A percentile compares a stretch with the other conserved stretches of the same genome.
phyloP scores from a whole-genome alignment of 2,329 filamentous ascomycete species.

The Xylaria hypoxylon region DNA sequence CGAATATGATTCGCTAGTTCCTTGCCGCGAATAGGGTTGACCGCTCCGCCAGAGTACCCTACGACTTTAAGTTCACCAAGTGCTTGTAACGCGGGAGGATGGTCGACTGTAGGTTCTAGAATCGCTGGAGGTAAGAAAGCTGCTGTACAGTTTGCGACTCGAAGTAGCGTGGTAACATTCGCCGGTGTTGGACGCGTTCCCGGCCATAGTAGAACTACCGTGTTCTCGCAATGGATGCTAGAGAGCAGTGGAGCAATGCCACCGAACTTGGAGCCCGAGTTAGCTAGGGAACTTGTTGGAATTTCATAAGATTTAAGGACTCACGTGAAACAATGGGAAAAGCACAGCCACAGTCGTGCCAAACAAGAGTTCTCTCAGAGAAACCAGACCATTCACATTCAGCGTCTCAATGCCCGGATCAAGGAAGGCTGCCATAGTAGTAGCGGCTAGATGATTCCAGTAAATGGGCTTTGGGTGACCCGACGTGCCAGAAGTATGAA shows the following conservation, averaged over 20 bases:
- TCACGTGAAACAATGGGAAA: constrained; percentile 38
- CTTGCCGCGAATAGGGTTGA: constrained; percentile 39
- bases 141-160: constrained; percentile 28
- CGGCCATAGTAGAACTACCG: constrained; percentile 31
- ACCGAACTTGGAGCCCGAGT: constrained; percentile 27
- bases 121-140: constrained; percentile 34
- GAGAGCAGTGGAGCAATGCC: constrained; percentile 28
- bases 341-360: constrained; percentile 9
- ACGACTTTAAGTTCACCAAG: constrained; percentile 32
- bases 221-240: constrained; percentile 26
- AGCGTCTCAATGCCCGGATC: neutral
- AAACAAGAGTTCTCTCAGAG: constrained; percentile 13
- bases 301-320: constrained; percentile 1
- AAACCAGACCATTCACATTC: neutral
- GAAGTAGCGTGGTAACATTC: constrained; percentile 35
- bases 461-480: constrained; percentile 44
- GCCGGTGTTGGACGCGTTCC: constrained; percentile 34
- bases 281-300: neutral
- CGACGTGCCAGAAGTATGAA: constrained; percentile 43
- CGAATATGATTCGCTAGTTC: constrained; percentile 34
- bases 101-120: constrained; percentile 36
- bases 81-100: constrained; percentile 35
- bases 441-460: constrained; percentile 33
- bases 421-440: constrained; percentile 16
- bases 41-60: constrained; percentile 36